Conservation (phyloP, 202 grass and related monocot species). For the Bolboschoenoplectus hybrid region DNA sequence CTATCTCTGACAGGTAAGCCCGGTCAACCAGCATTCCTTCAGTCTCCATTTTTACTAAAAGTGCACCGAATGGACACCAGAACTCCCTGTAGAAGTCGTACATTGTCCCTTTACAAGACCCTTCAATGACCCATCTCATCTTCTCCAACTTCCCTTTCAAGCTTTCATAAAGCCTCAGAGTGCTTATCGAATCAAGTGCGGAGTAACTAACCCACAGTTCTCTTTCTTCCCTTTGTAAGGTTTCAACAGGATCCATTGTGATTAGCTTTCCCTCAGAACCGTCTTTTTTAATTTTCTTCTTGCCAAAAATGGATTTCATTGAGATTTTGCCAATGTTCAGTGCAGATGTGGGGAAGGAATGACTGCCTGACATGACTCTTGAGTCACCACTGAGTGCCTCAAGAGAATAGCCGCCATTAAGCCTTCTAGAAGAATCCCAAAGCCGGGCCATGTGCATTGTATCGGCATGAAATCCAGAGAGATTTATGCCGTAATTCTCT, state of each 20-base stretch:
- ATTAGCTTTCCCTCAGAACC: conserved; percentile 77
- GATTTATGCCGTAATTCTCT: conserved; percentile 89
- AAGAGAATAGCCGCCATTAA: conserved; percentile 91
- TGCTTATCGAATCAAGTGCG: conserved; percentile 89
- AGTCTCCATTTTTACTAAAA: conserved; percentile 95
- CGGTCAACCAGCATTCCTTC: conserved; percentile 87
- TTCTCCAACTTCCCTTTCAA: conserved; percentile 79
- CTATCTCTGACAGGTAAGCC: conserved; percentile 73
- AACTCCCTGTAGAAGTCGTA: conserved; percentile 91
- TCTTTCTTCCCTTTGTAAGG: conserved; percentile 87
- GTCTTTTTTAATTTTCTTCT: conserved; percentile 96
- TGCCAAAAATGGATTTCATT: conserved; percentile 99
- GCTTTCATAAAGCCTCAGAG: conserved; percentile 78
- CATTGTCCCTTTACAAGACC: conserved; percentile 70
- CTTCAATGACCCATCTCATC: conserved; percentile 67
- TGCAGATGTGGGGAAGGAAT: conserved; percentile 47
- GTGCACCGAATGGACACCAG: conserved; percentile 81
- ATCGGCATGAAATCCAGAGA: conserved; percentile 95
- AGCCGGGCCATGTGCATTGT: conserved; percentile 97
- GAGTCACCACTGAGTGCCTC: conserved; percentile 90
- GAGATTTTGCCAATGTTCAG: conserved; percentile 78
- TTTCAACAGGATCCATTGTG: conserved; percentile 59
- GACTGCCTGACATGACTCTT: conserved; percentile 60
- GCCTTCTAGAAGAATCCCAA: conserved; percentile 90
- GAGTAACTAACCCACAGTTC: conserved; percentile 79